Evolutionary conservation across 441 rosid species (phyloP), one percentile per base, ranked within the genome.

Genomic region (Theobroma grandiflorum): DNA sequence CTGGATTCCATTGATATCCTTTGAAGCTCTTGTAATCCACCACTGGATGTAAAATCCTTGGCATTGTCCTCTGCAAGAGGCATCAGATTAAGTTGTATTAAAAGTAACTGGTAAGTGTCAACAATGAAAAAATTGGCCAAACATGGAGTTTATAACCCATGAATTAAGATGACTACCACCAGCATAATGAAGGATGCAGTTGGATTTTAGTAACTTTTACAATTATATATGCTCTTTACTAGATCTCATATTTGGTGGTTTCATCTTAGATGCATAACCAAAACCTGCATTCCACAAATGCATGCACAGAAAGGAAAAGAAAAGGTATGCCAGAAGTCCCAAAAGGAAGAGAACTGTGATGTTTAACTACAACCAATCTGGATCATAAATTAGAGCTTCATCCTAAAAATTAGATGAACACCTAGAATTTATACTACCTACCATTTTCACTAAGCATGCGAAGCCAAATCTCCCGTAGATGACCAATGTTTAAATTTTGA

Each of bases 1-100:
- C 85, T 90, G 12, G 99, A 95, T 78, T 95, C 98, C 42, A 75
- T 81, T 18, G 98, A 92, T 81, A 97, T 94, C 63, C 95, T 81
- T 26, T 73, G 82, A 5, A 97, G 88, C 85, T 92, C 95, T 84
- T 87, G 86, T n/a, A 87, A 81, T 14, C 92, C 94, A 62, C 98
- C 95, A 3, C 86, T 80, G 14, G 89, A 84, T 80, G 84, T 87
- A 87, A 94, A 92, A 79, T 97, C 95, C 81, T 80, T 83, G 0
- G 83, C 88, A 82, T 97, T 97, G 58, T 90, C 95, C 84, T 87
- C 98, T 95, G 95, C 84, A 87, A 78, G 20, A 74, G 31, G 45
- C 10, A 40, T 7, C 75, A 16, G 4, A 38, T 76, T 37, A 69
- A 3, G 62, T 72, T 38, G 4, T 16, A 47, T 35, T 33, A 72